phyloP scores from a whole-genome alignment of 495 filamentous ascomycete genomes.

The Diplogelasinospora grovesii region DNA sequence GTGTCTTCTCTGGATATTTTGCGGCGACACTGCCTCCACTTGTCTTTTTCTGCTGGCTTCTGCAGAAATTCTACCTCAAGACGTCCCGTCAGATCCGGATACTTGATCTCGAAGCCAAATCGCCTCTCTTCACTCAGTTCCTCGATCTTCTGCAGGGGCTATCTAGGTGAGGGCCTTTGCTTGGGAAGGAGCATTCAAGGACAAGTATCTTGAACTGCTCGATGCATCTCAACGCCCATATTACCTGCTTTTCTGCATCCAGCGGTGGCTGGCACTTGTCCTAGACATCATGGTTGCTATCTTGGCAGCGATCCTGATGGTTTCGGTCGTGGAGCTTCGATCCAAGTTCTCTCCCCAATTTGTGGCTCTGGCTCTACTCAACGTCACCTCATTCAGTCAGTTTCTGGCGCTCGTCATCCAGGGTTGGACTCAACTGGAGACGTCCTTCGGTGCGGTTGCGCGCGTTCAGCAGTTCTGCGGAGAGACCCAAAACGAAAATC shows the following conservation, averaged over 20 bases:
- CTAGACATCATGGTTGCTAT: conserved; percentile 36
- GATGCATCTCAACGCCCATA: conserved; percentile 42
- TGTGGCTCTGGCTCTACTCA: conserved; percentile 3
- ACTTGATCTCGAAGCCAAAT: conserved; percentile 41
- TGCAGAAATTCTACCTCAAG: conserved; percentile 50
- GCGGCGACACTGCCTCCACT: conserved; percentile 20
- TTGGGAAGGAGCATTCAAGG: conserved; percentile 32
- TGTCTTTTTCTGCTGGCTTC: conserved; percentile 28
- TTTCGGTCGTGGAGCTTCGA: conserved; percentile 22
- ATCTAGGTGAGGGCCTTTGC: conserved; percentile 41
- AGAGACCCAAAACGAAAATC: neutral
- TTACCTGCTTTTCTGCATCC: conserved; percentile 40
- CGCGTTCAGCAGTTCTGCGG: conserved; percentile 31
- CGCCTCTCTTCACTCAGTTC: conserved; percentile 32
- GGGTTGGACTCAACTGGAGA: conserved; percentile 39
- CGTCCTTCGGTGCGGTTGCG: conserved; percentile 40
- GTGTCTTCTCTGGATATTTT: conserved; percentile 17
- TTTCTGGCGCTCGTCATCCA: conserved; percentile 1
- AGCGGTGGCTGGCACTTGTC: conserved; percentile 42
- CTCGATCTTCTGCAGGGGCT: conserved; percentile 34
- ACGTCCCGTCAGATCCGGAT: conserved; percentile 52
- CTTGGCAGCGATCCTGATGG: conserved; percentile 31
- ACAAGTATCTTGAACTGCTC: conserved; percentile 39
- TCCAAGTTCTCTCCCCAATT: neutral
- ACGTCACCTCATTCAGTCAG: conserved; percentile 5